Base-by-base conservation (phyloP, 2,329 filamentous ascomycete genomes). In the Aphanoascus verrucosus region DNA sequence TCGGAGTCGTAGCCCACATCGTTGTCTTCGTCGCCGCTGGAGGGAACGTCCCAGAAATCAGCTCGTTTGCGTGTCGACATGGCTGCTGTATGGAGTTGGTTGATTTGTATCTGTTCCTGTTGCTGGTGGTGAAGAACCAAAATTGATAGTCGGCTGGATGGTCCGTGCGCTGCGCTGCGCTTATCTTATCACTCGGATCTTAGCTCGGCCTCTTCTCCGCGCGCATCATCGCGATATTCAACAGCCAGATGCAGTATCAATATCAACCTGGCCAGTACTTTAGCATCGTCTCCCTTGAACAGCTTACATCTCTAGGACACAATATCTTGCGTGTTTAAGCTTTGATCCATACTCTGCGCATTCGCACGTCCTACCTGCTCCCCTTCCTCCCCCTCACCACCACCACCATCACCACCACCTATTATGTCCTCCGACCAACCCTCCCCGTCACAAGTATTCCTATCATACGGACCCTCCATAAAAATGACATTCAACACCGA, bases 401-500 rank as follows among this genome's bases (percentile, higher is more conserved):
- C 23, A 28, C n/a, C n/a, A n/a, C n/a, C n/a, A n/a, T n/a, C 23
- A 28, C 3, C 23, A 71, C 78, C 55, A 79, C 42, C 46, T 41
- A 45, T 20, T 31, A 71, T 68, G 65, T 61, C 66, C 49, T 65
- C 67, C 48, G 63, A 68, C 44, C 58, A 64, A 48, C 55, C 61
- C 60, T 64, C 49, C 5, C 56, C 35, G 14, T 49, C 67, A 53
- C 60, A 61, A 57, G 69, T 69, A 59, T 67, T 72, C 51, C n/a
- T n/a, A n/a, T n/a, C n/a, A n/a, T 70, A 67, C 56, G 69, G 71
- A 56, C 72, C 69, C n/a, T 62, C 67, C 35, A 49, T 71, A 56
- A 74, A 71, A 2, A 66, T 74, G 49, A 71, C 71, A 48, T 74
- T 72, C n/a, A 72, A 74, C 58, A 74, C 72, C 20, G 72, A 74